Evolutionary conservation across 2,329 filamentous ascomycete species (phyloP), one percentile per base, ranked within the genome.

Genomic region (Diaporthe capsici): DNA sequence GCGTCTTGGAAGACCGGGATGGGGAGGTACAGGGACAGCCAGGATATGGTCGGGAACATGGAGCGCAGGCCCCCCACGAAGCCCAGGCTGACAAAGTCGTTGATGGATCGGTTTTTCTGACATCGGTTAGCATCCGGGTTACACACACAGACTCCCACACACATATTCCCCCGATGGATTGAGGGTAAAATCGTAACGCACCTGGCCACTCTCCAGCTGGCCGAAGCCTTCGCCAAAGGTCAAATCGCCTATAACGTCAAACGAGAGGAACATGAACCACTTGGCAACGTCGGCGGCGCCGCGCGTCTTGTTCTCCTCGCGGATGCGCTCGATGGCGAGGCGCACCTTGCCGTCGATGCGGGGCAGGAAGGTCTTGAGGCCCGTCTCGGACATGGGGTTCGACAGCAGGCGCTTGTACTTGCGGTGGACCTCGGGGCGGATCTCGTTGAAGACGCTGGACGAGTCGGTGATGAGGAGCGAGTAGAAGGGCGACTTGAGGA

Each of bases 151-250:
- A 6, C 49, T 39, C 37, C 3, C 44, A 44, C 17, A 49, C 8
- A 15, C 58, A 25, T 5, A 61, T 9, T 5, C 8, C 25, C 25
- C 13, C 65, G 12, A n/a, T 15, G n/a, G 3, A 31, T 17, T 20
- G 47, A 25, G 10, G n/a, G 42, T 10, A 7, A 22, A 34, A 39
- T 17, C 20, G 13, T 1, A n/a, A 75, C 81, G 76, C 78, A 89
- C 88, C 82, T 87, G 80, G n/a, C 88, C 88, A 4, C 81, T 80
- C 73, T 91, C 88, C 6, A 92, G 80, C 82, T 88, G 87, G 0
- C 82, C 80, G 74, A 91, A 90, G 0, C 88, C 87, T 22, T 90
- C 86, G 0, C 90, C 89, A 79, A 91, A 91, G 1, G 82, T 86
- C 17, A 91, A 80, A 67, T 90, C 84, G 0, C 86, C 87, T 63